A percentile compares a stretch with the other conserved stretches of the same genome.
Conservation (phyloP, 495 filamentous ascomycete genomes). For the Xylaria intraflava region DNA sequence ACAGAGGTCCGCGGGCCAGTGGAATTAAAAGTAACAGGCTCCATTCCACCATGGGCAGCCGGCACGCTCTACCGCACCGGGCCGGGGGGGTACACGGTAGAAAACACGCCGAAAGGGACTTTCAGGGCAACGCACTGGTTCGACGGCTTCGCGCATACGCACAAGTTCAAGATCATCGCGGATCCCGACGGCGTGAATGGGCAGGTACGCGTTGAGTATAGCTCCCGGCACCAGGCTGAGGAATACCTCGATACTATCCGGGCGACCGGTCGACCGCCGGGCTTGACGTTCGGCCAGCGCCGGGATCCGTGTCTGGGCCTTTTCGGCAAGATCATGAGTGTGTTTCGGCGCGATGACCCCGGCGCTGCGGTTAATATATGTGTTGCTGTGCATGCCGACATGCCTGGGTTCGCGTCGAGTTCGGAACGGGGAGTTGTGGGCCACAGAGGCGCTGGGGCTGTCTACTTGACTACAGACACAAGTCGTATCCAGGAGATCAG, state of each 20-base stretch:
- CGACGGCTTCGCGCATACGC: constrained; percentile 68
- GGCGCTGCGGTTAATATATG: constrained; percentile 44
- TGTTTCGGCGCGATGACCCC: constrained; percentile 31
- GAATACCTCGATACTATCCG: constrained; percentile 48
- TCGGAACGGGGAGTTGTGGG: constrained; percentile 13
- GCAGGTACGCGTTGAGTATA: constrained; percentile 53
- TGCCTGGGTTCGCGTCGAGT: constrained; percentile 39
- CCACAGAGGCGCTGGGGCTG: constrained; percentile 33
- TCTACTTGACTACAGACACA: constrained; percentile 59
- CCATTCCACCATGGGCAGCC: constrained; percentile 39
- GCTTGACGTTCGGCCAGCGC: constrained; percentile 55
- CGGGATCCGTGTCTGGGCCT: constrained; percentile 61
- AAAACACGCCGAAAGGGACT: constrained; percentile 48
- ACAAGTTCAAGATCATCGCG: constrained; percentile 60
- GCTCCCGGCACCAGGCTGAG: constrained; percentile 60
- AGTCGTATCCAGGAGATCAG: constrained; percentile 52
- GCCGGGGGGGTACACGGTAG: constrained; percentile 53
- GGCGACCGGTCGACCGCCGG: constrained; percentile 40
- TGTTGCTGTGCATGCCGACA: constrained; percentile 55
- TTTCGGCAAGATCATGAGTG: constrained; percentile 59
- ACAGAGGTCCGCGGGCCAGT: constrained; percentile 40
- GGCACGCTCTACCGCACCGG: constrained; percentile 70
- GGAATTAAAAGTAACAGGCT: constrained; percentile 32
- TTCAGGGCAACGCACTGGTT: constrained; percentile 67
- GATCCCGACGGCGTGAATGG: constrained; percentile 19